phyloP scores from a whole-genome alignment of 192 early-diverging fungal genomes.

The Mortierella alpina region DNA sequence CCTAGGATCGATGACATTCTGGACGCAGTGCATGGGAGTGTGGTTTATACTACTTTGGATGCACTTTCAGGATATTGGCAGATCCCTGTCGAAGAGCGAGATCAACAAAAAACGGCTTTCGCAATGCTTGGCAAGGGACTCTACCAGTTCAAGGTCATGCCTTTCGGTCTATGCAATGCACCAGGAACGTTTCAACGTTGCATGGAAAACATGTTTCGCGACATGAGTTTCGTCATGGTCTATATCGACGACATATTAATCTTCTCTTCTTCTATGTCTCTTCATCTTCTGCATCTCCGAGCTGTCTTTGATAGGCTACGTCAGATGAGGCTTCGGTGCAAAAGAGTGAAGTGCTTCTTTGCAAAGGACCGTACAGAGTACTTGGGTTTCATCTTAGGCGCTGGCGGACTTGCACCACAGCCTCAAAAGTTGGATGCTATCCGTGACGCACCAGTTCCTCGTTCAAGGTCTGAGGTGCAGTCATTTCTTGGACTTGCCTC shows the following conservation, averaged over 20 bases:
- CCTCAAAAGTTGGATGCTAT: constrained; percentile 8
- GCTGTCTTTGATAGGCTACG: background rate
- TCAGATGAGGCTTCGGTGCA: background rate
- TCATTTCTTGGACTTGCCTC: constrained; percentile 34
- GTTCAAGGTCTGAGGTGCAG: background rate
- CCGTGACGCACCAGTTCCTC: background rate
- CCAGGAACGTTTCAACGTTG: constrained; percentile 6
- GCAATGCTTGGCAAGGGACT: constrained; percentile 10
- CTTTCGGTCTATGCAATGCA: constrained; percentile 21
- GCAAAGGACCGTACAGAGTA: constrained; percentile 7
- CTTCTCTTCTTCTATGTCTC: constrained; percentile 9
- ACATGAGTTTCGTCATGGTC: background rate
- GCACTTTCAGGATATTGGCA: constrained; percentile 53
- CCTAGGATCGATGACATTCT: constrained; percentile 61
- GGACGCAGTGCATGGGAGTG: constrained; percentile 28
- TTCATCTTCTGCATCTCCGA: constrained; percentile 12
- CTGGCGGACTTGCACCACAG: background rate
- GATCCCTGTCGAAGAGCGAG: constrained; percentile 21
- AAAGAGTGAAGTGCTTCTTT: constrained; percentile 20
- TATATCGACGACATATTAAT: constrained; percentile 25
- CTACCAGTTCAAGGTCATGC: constrained; percentile 40
- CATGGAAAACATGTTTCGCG: background rate
- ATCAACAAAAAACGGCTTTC: constrained; percentile 21
- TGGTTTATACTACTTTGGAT: constrained; percentile 58
- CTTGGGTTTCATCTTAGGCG: constrained; percentile 17